Percentiles rank a stretch among this genome's conserved stretches.
Conservation (phyloP, 1,284 basidiomycete species). For the Sporisorium reilianum region DNA sequence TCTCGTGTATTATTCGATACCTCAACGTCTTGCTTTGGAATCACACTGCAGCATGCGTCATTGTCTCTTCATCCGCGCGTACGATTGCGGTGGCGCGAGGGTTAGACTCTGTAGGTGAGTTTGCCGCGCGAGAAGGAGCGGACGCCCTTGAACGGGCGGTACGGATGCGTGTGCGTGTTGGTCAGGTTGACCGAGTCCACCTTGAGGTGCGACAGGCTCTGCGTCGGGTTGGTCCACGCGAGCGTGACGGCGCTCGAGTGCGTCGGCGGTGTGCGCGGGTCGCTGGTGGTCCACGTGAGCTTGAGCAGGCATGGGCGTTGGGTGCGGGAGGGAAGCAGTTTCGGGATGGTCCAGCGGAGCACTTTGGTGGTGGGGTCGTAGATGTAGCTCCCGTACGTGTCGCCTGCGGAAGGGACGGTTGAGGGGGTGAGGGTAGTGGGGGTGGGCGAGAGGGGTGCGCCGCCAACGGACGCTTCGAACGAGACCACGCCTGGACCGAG, state of each 20-base stretch:
- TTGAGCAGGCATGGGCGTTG: constrained; percentile 36
- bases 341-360: constrained; percentile 51
- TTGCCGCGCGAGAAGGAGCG: constrained; percentile 67
- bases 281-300: constrained; percentile 38
- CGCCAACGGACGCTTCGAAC: constrained; percentile 49
- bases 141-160: constrained; percentile 78
- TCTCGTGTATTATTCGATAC: background rate
- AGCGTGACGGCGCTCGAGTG: constrained; percentile 80
- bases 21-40: background rate
- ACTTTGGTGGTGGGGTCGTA: constrained; percentile 52
- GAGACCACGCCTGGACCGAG: constrained; percentile 53
- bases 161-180: constrained; percentile 66
- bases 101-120: constrained; percentile 50
- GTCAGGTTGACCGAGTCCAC: constrained; percentile 87
- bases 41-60: background rate
- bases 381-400: constrained; percentile 45
- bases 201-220: constrained; percentile 82
- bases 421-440: constrained; percentile 3
- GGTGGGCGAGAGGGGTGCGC: constrained; percentile 20
- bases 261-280: constrained; percentile 66
- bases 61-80: background rate
- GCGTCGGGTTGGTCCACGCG: constrained; percentile 78
- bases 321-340: constrained; percentile 14
- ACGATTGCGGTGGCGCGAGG: background rate
- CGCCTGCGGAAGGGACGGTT: constrained; percentile 16